Percentiles rank a stretch among this genome's conserved stretches.
phyloP scores from a whole-genome alignment of 768 basidiomycete species.

The Pleurotus pulmonarius region DNA sequence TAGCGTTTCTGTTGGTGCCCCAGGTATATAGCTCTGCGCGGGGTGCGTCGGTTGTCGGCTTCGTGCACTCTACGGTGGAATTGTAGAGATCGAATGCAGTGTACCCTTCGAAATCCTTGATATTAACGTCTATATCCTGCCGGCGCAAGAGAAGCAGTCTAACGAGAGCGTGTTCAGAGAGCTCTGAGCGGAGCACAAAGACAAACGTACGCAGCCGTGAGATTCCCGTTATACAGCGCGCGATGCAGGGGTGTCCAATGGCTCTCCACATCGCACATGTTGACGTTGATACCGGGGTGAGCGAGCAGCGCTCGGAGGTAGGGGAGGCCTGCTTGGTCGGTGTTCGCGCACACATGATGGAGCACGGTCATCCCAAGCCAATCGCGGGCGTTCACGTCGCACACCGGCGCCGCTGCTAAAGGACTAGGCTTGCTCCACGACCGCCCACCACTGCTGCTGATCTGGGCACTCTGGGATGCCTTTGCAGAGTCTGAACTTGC shows the following conservation, averaged over 20 bases:
- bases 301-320: constrained; percentile 75
- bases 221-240: constrained; percentile 76
- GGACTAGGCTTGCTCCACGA: constrained; percentile 53
- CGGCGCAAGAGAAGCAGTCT: constrained; percentile 76
- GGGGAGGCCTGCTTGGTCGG: constrained; percentile 62
- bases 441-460: constrained; percentile 47
- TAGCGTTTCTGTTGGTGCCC: constrained; percentile 61
- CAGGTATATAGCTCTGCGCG: constrained; percentile 60
- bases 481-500: constrained; percentile 32
- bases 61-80: constrained; percentile 75
- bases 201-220: constrained; percentile 58
- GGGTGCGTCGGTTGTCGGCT: constrained; percentile 35
- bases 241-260: constrained; percentile 92
- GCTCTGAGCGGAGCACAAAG: constrained; percentile 3
- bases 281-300: constrained; percentile 75
- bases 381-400: constrained; percentile 73
- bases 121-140: constrained; percentile 61
- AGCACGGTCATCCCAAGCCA: constrained; percentile 72
- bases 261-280: constrained; percentile 76
- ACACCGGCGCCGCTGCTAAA: constrained; percentile 21
- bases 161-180: constrained; percentile 18
- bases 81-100: constrained; percentile 94
- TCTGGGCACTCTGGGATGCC: constrained; percentile 23
- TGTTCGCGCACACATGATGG: constrained; percentile 72
- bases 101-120: constrained; percentile 87